Base-by-base conservation (phyloP, 805 yeast genomes). In the Nakazawaea pomicola region DNA sequence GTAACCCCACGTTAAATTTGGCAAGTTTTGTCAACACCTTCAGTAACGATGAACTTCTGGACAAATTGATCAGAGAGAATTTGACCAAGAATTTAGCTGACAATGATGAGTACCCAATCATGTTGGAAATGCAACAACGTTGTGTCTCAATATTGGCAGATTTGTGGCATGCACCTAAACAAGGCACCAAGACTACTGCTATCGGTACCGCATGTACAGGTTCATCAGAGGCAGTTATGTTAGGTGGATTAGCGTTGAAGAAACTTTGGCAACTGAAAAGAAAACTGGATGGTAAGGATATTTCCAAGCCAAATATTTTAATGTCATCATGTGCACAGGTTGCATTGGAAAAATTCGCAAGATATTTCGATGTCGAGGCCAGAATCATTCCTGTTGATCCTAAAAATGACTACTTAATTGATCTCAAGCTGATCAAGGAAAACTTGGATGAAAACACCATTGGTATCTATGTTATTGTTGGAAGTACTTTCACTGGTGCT, bases 321-420 rank as follows among this genome's bases (percentile, higher is more conserved):
- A 88, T 89, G 96, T 95, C 95, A 8, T 70, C 91, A 25, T 86
- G 91, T 61, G 93, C 91, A 41, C 97, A 89, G 64, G 96, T 90
- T 35, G 96, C 96, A 0, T 68, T 90, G 53, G 96, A 89, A 64
- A 89, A 89, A 66, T 90, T 90, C 64, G 96, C 96, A 12, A 70
- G 95, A 38, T 89, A 89, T 64, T 90, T 89, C 62, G 96, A 89
- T 53, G 96, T 89, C 35, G 96, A 89, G 57, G 75, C 84, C 47
- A 72, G 95, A 51, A 60, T 86, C 48, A 72, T 90, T 45, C 80
- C 83, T 11, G 87, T 87, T 21, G 67, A 71, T 18, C 70, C 67
- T 38, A 69, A 72, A 34, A 68, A 79, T 34, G 76, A 79, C 50
- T 84, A 81, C 61, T 68, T 80, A 45, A 68, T 89, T 53, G 90